These are phyloP conservation scores for Phlebiopsis flavidoalba DNA, from an alignment of 768 basidiomycete genomes.

Conservation along the genomic window DNA sequence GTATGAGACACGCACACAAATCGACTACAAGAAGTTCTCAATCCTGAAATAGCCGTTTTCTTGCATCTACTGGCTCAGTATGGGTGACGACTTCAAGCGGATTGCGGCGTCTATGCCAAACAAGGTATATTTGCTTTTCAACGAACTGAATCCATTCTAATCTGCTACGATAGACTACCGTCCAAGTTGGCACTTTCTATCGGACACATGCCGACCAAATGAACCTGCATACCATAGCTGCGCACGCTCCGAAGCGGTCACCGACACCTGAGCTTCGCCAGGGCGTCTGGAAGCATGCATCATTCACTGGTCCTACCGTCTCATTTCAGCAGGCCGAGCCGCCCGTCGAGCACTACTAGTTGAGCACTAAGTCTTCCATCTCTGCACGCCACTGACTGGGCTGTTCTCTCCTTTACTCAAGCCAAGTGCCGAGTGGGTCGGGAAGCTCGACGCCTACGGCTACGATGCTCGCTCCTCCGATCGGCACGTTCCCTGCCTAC, in stretches of 20 bases:
- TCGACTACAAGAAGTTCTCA: background rate
- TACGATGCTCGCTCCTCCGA: background rate
- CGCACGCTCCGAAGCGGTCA: constrained; percentile 37
- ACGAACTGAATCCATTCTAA: background rate
- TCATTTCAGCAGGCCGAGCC: background rate
- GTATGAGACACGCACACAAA: constrained; percentile 27
- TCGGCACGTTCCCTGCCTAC: background rate
- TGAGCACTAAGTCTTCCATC: background rate
- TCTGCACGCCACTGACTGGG: too few relatives aligned
- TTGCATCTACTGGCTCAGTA: constrained; percentile 52
- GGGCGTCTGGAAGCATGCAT: background rate
- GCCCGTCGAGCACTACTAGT: background rate
- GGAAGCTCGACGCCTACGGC: background rate
- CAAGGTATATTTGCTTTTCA: constrained; percentile 36
- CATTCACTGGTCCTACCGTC: background rate
- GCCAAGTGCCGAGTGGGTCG: background rate
- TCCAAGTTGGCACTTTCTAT: constrained; percentile 53
- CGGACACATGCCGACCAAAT: constrained; percentile 37
- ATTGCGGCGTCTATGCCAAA: constrained; percentile 64
- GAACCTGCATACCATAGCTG: constrained; percentile 35
- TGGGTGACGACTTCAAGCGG: constrained; percentile 63
- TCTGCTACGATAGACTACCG: constrained; percentile 38
- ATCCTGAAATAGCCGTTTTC: constrained; percentile 39
- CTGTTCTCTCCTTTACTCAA: too few relatives aligned
- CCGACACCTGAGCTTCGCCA: constrained; percentile 12